These are phyloP conservation scores for Tricholoma bakamatsutake DNA, from an alignment of 768 basidiomycete species.

Conservation along the genomic window DNA sequence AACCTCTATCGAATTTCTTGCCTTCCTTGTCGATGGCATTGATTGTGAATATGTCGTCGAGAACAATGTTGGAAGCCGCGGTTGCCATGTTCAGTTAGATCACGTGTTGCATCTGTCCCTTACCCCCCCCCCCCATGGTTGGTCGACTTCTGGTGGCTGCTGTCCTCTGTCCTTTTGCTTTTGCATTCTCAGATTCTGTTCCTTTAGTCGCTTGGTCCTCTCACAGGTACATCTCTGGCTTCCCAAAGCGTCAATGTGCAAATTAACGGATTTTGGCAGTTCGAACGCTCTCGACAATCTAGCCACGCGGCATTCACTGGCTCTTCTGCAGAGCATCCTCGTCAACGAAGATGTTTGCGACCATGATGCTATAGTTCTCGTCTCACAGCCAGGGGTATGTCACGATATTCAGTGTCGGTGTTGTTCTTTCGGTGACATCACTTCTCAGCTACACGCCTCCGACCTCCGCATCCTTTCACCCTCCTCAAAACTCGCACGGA, in stretches of 20 bases:
- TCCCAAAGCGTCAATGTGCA: background rate
- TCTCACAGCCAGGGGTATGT: constrained; percentile 71
- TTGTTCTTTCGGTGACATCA: background rate
- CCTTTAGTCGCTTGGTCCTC: constrained; percentile 75
- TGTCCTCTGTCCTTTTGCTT: constrained; percentile 38
- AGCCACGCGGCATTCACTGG: constrained; percentile 25
- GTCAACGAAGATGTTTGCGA: constrained; percentile 45
- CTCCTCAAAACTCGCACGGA: constrained; percentile 40
- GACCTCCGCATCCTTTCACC: constrained; percentile 60
- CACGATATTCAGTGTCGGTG: background rate
- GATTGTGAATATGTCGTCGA: constrained; percentile 91
- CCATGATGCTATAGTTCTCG: constrained; percentile 59
- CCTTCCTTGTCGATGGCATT: constrained; percentile 84
- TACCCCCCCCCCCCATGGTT: constrained; percentile 29
- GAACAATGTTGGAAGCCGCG: constrained; percentile 70
- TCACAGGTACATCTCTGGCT: constrained; percentile 36
- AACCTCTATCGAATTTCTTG: constrained; percentile 97
- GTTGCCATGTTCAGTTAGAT: constrained; percentile 38
- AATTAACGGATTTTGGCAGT: constrained; percentile 25
- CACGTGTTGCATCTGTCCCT: background rate
- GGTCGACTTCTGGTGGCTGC: constrained; percentile 36
- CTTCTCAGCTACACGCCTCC: constrained; percentile 56
- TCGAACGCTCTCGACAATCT: constrained; percentile 42
- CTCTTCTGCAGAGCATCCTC: constrained; percentile 41
- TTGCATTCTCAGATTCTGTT: constrained; percentile 56